phyloP scores from a whole-genome alignment of 108 stramenopile species.

The Nannochloropsis gaditana region DNA sequence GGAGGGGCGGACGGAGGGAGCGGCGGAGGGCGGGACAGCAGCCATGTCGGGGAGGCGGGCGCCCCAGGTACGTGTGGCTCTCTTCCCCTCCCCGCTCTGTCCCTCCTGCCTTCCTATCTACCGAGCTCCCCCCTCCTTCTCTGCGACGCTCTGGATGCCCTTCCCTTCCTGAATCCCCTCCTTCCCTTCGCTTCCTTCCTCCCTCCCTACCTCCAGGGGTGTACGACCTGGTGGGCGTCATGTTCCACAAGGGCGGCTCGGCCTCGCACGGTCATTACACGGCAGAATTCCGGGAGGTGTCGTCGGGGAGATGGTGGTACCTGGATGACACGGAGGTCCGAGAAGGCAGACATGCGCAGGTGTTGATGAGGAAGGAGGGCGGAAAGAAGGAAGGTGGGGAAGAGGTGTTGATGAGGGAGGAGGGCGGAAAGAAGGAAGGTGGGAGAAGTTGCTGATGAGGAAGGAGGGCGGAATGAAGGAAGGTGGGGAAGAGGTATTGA shows the following conservation, averaged over 20 bases:
- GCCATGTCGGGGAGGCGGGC: no score
- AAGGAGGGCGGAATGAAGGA: not conserved
- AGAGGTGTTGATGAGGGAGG: not conserved
- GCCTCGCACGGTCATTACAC: conserved; percentile 40
- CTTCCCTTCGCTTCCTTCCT: no score
- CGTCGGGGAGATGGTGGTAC: conserved; percentile 25
- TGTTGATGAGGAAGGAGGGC: not conserved
- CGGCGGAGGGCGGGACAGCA: no score
- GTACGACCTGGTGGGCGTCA: conserved; percentile 38
- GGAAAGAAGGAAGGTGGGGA: conserved; percentile 15
- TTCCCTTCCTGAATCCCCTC: no score
- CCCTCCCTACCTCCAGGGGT: not conserved
- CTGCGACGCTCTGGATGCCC: no score
- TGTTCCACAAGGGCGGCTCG: conserved; percentile 43
- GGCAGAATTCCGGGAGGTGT: conserved; percentile 21
- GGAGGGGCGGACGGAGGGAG: no score
- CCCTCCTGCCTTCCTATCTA: no score
- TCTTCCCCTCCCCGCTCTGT: no score
- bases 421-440: not conserved
- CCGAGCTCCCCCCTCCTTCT: no score
- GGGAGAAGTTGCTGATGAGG: not conserved
- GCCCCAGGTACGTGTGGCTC: no score
- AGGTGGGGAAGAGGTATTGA: not conserved
- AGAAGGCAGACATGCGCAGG: conserved; percentile 14
- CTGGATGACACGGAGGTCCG: conserved; percentile 40